A percentile compares a stretch with the other conserved stretches of the same genome.
Conservation (phyloP, 2,329 filamentous ascomycete genomes). For the Taxawa tesnikishii region DNA sequence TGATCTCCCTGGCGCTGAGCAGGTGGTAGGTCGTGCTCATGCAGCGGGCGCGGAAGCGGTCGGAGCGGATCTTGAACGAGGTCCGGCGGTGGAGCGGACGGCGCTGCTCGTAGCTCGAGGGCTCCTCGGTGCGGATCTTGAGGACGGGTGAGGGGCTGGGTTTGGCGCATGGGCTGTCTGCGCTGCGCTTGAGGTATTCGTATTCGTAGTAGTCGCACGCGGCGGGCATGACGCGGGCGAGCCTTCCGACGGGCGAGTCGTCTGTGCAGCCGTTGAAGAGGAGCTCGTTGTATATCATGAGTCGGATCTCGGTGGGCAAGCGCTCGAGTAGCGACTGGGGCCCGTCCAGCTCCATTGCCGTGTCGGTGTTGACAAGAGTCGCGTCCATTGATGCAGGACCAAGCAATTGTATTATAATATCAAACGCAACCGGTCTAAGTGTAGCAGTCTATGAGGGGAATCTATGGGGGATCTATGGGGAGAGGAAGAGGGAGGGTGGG, state of each 20-base stretch:
- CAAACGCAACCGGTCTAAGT: too few relatives aligned
- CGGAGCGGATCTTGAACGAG: slow-evolving; percentile 26
- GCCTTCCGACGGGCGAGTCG: slow-evolving; percentile 14
- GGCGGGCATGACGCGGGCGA: slow-evolving; percentile 17
- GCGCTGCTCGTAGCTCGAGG: slow-evolving; percentile 16
- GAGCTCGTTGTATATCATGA: slow-evolving; percentile 33
- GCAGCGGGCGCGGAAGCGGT: slow-evolving; percentile 28
- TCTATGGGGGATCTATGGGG: too few relatives aligned
- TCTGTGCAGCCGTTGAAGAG: slow-evolving; percentile 23
- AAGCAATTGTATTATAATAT: too few relatives aligned
- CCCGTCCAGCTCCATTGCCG: neutral
- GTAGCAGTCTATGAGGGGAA: too few relatives aligned
- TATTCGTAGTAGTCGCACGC: slow-evolving; percentile 31
- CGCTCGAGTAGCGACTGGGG: slow-evolving; percentile 24
- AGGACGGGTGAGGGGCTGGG: slow-evolving; percentile 21
- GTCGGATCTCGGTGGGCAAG: slow-evolving; percentile 32
- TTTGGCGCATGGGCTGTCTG: slow-evolving; percentile 9
- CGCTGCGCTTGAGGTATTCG: slow-evolving; percentile 19
- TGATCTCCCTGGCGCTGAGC: slow-evolving; percentile 24
- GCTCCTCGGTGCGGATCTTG: slow-evolving; percentile 31
- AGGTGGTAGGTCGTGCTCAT: slow-evolving; percentile 45
- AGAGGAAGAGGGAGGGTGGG: too few relatives aligned
- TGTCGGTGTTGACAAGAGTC: too few relatives aligned
- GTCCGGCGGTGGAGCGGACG: slow-evolving; percentile 19
- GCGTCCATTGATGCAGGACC: too few relatives aligned